Base-by-base conservation (phyloP, 2,329 filamentous ascomycete species). In the Colletotrichum euphorbiae region DNA sequence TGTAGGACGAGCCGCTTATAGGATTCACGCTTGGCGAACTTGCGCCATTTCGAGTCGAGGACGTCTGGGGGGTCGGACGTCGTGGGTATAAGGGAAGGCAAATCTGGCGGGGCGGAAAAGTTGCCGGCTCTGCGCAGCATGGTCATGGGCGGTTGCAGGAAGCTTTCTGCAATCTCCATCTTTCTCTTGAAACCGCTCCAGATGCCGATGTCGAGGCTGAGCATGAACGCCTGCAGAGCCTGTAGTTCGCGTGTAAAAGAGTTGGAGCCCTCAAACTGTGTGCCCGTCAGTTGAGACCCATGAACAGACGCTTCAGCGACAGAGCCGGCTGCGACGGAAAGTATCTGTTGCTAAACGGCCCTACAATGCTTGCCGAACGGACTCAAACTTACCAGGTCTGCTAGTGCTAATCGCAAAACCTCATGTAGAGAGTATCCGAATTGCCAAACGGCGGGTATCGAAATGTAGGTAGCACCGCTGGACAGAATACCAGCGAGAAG, bases 391-490 rank as follows among this genome's bases (percentile, higher is more conserved):
- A 72, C 71, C 52, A 70, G 48, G 33, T 71, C 66, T 5, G 70
- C 69, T 48, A 79, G 69, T 9, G 76, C 72, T n/a, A 75, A 56
- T 5, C 79, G 73, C 9, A 80, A 72, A 28, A 77, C 77, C 61
- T 82, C 81, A 24, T 81, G 74, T 28, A 82, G 70, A 1, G 80
- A 80, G 69, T 77, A 81, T 0, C 81, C 81, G 19, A 82, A 72
- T 6, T 79, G 81, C 9, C 77, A 72, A 4, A 82, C 71, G 0
- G 79, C 76, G 12, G 78, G 76, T 2, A 80, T 75, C 0, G 75
- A 73, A 1, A 80, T 81, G 11, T 77, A 61, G 0, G 79, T 76
- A 0, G 81, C 80, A 2, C 77, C 80, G 11, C 76, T 74, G 1
- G 80, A 76, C 6, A 78, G 75, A 63, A 82, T 74, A 1, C 74